Evolutionary conservation across 2,329 filamentous ascomycete genomes (phyloP), one percentile per base, ranked within the genome.

Genomic region (Pseudogymnoascus sp.): DNA sequence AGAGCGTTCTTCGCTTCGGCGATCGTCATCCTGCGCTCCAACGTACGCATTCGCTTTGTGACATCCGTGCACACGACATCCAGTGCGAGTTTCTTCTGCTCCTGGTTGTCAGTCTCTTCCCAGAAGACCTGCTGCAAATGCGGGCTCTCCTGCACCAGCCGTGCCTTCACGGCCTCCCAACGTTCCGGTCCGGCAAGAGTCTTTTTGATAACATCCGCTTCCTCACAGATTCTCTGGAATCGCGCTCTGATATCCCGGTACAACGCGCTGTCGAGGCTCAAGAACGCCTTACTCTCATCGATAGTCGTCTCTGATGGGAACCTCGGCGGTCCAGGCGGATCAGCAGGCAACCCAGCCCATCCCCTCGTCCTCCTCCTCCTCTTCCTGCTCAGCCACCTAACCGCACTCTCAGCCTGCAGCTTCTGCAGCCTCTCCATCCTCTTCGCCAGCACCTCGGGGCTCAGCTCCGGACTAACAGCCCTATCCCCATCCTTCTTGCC

Each of bases 291-390:
- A 69, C 87, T 87, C 73, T 93, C 88, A 65, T 90, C 87, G 62
- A 94, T 82, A 0, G 89, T 92, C 11, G 88, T 92, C 72, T 94
- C 90, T 0, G 89, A 93, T 1, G 88, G 88, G 65, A 91, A 94
- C 20, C 90, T 84, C 12, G 87, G 86, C 18, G 86, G 83, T 4
- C 86, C 84, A 1, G 86, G 81, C 6, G 84, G 83, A 69, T 90
- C 87, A 37, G 86, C 81, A 12, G 87, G 84, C 25, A 89, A 72
- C 2, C 86, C 86, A 41, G 82, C 86, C 78, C 85, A 88, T n/a
- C 82, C 83, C 67, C 84, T 81, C 60, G 86, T 87, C 54, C 87
- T 81, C 64, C 87, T 83, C 59, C 88, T 81, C 60, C 87, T 83
- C 71, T 89, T 90, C 62, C 84, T 79, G 6, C 81, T 76, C 6